Conservation (phyloP, 202 grass and related monocot genomes). For the Brachypodium distachyon region DNA sequence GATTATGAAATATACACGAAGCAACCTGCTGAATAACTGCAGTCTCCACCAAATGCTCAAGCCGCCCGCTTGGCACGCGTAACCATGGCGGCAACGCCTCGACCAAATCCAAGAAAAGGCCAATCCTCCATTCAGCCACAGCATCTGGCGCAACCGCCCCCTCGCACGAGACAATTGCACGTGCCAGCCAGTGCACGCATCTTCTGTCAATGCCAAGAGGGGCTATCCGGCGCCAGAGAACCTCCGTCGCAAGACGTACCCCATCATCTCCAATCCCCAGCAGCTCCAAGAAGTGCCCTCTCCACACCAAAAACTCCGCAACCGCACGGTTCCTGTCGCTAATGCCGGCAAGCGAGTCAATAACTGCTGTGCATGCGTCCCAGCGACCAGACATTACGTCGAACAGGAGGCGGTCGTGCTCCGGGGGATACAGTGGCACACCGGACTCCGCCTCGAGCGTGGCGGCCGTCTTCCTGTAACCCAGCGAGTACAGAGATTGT, state of each 20-base stretch:
- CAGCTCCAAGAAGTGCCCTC: slow-evolving; percentile 81
- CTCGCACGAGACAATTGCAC: slow-evolving; percentile 50
- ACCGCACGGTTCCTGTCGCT: slow-evolving; percentile 19
- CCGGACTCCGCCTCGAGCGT: slow-evolving; percentile 77
- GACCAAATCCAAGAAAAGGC: slow-evolving; percentile 77
- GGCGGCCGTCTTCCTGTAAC: slow-evolving; percentile 59
- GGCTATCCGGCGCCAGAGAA: slow-evolving; percentile 60
- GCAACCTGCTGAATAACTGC: slow-evolving; percentile 50
- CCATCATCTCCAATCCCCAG: slow-evolving; percentile 42
- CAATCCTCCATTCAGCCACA: slow-evolving; percentile 46
- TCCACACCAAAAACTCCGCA: slow-evolving; percentile 71
- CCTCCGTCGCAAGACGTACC: slow-evolving; percentile 37
- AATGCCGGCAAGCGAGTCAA: slow-evolving; percentile 45
- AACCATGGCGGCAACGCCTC: slow-evolving; percentile 69
- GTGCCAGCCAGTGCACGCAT: slow-evolving; percentile 56
- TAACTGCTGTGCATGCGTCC: slow-evolving; percentile 61
- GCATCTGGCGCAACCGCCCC: slow-evolving; percentile 37
- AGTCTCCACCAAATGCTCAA: slow-evolving; percentile 75
- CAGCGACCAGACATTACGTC: slow-evolving; percentile 67
- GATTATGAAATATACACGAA: slow-evolving; percentile 81
- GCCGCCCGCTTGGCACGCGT: slow-evolving; percentile 42
- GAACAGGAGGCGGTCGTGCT: slow-evolving; percentile 58
- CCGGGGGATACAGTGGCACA: slow-evolving; percentile 48
- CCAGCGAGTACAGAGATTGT: slow-evolving; percentile 77
- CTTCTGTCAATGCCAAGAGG: slow-evolving; percentile 48